phyloP scores from a whole-genome alignment of 1,284 basidiomycete genomes.

The Marasmius sp. region DNA sequence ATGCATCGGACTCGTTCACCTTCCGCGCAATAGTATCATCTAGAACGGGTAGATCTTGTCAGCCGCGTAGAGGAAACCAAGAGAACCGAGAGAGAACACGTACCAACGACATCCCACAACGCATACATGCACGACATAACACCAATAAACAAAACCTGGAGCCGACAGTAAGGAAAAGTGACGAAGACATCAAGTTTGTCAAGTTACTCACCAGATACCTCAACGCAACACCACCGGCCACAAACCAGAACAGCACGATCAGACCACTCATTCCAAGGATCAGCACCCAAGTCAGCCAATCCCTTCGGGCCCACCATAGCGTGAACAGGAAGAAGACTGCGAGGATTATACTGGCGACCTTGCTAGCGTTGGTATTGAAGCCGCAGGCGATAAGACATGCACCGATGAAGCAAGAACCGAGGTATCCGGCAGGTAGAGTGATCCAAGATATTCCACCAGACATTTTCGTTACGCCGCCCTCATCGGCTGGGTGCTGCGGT shows the following conservation, averaged over 20 bases:
- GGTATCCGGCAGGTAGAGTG: constrained; percentile 88
- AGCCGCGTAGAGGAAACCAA: background rate
- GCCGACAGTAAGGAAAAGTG: constrained; percentile 17
- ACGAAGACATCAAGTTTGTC: background rate
- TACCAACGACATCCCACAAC: constrained; percentile 85
- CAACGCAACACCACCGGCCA: constrained; percentile 68
- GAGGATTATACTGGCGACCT: constrained; percentile 82
- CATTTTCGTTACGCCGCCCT: constrained; percentile 93
- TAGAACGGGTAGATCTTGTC: constrained; percentile 25
- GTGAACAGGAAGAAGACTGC: constrained; percentile 90
- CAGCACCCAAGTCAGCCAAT: constrained; percentile 78
- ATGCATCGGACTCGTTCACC: constrained; percentile 90
- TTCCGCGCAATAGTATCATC: constrained; percentile 91
- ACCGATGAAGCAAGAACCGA: constrained; percentile 90
- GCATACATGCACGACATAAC: constrained; percentile 91
- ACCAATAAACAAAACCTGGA: constrained; percentile 90
- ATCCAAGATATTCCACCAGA: constrained; percentile 88
- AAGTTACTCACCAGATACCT: constrained; percentile 60
- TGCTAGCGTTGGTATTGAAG: constrained; percentile 92
- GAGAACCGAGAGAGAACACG: constrained; percentile 25
- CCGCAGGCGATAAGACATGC: constrained; percentile 82
- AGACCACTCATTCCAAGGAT: constrained; percentile 77
- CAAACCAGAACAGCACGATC: constrained; percentile 84
- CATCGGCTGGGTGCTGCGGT: constrained; percentile 63
- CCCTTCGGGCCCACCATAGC: constrained; percentile 85